These are phyloP conservation scores for Rhodotorula sp. DNA, from an alignment of 1,284 basidiomycete species.

Conservation along the genomic window DNA sequence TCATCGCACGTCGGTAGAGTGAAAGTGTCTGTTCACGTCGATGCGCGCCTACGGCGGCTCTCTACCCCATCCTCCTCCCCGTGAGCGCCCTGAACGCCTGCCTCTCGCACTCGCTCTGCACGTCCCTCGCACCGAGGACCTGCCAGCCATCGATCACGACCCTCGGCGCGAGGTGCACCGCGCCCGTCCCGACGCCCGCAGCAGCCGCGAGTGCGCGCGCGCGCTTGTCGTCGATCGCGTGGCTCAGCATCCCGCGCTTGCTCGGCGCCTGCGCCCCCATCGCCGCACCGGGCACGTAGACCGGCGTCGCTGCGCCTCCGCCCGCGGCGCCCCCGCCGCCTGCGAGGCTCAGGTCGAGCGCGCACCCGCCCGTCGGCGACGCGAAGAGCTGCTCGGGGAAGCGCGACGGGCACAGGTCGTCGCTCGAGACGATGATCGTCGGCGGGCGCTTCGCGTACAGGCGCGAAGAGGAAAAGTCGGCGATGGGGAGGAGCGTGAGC, in stretches of 20 bases:
- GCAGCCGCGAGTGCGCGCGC: not conserved
- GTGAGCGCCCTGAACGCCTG: slow-evolving; percentile 41
- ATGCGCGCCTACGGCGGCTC: not conserved
- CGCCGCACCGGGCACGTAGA: too few species aligned
- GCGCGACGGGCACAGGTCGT: slow-evolving; percentile 1
- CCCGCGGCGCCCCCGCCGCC: too few species aligned
- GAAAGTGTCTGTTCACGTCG: not conserved
- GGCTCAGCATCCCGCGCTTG: slow-evolving; percentile 1
- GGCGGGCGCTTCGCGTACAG: slow-evolving; percentile 35
- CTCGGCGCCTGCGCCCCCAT: not conserved
- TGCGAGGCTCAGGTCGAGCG: slow-evolving; percentile 24
- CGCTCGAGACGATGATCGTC: slow-evolving; percentile 36
- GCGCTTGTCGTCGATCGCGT: slow-evolving; percentile 18
- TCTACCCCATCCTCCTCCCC: slow-evolving; percentile 33
- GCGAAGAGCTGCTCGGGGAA: slow-evolving; percentile 36
- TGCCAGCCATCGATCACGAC: slow-evolving; percentile 33
- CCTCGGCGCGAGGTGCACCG: not conserved
- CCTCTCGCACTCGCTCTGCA: slow-evolving; percentile 28
- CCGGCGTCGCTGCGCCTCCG: too few species aligned
- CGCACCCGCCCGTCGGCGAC: slow-evolving; percentile 34
- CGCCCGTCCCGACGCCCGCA: not conserved
- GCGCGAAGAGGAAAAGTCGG: slow-evolving; percentile 18
- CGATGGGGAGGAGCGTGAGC: slow-evolving; percentile 15
- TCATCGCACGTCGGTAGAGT: too few species aligned
- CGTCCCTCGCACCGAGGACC: slow-evolving; percentile 28